phyloP scores from a whole-genome alignment of 805 yeast genomes.

The Lachancea meyersii region DNA sequence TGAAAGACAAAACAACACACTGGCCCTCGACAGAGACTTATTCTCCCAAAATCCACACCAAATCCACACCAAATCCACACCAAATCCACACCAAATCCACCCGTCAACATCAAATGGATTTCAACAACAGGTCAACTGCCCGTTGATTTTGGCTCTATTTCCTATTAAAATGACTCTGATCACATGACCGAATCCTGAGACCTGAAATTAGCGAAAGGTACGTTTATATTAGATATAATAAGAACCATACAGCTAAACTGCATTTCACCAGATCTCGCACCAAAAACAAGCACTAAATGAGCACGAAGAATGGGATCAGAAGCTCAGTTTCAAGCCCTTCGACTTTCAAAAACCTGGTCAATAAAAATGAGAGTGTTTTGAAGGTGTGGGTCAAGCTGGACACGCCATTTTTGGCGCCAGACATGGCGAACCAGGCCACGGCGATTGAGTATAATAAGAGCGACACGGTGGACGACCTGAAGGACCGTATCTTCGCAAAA shows the following conservation, averaged over 20 bases:
- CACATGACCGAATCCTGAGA: too few species aligned
- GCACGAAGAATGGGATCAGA: background rate
- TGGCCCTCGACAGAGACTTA: too few species aligned
- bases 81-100: too few species aligned
- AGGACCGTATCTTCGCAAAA: slow-evolving; percentile 53
- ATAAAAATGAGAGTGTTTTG: background rate
- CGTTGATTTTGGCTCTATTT: too few species aligned
- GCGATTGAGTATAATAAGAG: slow-evolving; percentile 52
- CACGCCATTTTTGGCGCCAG: background rate
- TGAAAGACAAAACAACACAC: too few species aligned
- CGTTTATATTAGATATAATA: too few species aligned
- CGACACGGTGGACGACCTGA: slow-evolving; percentile 80
- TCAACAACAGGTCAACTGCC: too few species aligned
- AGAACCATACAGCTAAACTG: background rate
- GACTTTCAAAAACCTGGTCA: background rate
- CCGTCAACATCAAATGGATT: too few species aligned
- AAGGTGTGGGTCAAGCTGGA: slow-evolving; percentile 8
- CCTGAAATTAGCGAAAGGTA: too few species aligned
- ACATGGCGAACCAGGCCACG: slow-evolving; percentile 45
- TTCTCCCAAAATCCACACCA: too few species aligned
- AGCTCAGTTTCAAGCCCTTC: slow-evolving; percentile 5
- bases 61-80: too few species aligned
- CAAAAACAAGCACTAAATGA: background rate
- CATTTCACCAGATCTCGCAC: background rate
- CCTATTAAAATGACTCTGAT: too few species aligned